Conservation (phyloP, 768 basidiomycete genomes). For the Leucosporidium scottii region DNA sequence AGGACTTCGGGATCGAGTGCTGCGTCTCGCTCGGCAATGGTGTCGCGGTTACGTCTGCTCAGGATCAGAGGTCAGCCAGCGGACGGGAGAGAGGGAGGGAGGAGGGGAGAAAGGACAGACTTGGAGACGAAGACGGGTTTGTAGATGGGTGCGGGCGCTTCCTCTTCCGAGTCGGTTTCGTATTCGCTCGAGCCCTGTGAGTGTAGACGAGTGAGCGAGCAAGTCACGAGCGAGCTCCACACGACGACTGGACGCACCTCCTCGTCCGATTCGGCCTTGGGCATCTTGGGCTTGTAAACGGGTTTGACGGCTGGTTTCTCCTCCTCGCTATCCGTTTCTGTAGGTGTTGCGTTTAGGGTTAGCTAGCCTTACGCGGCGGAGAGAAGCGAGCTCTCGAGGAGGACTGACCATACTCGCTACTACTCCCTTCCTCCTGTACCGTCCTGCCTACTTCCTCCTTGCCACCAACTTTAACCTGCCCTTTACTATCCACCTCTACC, state of each 20-base stretch:
- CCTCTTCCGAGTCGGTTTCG: conserved; percentile 65
- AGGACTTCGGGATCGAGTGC: conserved; percentile 68
- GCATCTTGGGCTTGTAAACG: neutral
- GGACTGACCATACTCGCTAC: conserved; percentile 42
- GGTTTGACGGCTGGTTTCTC: conserved; percentile 40
- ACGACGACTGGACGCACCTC: conserved; percentile 27
- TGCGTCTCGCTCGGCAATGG: conserved; percentile 62
- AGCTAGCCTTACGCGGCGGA: no score
- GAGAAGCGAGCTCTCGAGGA: no score
- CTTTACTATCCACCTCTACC: conserved; percentile 71
- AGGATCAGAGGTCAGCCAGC: no score
- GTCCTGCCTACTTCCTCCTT: conserved; percentile 72
- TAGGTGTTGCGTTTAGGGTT: conserved; percentile 49
- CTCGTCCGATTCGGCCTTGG: conserved; percentile 7
- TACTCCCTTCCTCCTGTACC: neutral
- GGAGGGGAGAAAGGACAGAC: conserved; percentile 47
- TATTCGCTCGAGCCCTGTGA: conserved; percentile 69
- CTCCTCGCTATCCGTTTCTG: conserved; percentile 46
- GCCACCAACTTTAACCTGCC: conserved; percentile 71
- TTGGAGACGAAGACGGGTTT: conserved; percentile 93
- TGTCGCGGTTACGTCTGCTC: conserved; percentile 42
- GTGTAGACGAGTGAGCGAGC: no score
- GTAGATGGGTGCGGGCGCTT: conserved; percentile 68
- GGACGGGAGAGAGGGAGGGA: neutral
- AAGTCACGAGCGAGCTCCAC: neutral